A percentile compares a stretch with the other conserved stretches of the same genome.
These are phyloP conservation scores for Scortechinia acanthostroma DNA, from an alignment of 2,329 filamentous ascomycete species.

Conservation along the genomic window DNA sequence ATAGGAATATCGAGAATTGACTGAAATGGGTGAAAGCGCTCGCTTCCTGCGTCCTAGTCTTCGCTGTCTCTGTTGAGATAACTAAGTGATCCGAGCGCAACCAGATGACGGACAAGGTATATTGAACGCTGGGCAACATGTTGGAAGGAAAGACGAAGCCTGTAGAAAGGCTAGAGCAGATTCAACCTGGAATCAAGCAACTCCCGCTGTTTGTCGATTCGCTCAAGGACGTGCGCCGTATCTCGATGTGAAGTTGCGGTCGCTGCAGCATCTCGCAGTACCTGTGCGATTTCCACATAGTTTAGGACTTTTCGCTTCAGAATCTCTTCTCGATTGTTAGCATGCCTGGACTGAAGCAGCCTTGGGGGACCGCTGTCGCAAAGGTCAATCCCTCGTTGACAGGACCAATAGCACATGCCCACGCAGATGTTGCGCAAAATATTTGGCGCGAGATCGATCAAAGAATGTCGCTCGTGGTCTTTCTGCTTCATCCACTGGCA, in stretches of 20 bases:
- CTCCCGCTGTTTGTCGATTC: background rate
- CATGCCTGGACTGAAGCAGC: background rate
- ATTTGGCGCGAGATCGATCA: conserved; percentile 8
- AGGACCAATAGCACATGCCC: background rate
- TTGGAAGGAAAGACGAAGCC: too few relatives aligned
- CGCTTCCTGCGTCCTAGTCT: too few relatives aligned
- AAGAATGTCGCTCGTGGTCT: background rate
- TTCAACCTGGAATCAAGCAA: too few relatives aligned
- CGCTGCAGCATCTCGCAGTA: background rate
- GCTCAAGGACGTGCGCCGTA: background rate
- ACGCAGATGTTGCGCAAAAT: conserved; percentile 9
- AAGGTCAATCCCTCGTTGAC: background rate
- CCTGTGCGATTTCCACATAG: background rate
- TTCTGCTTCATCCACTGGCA: background rate
- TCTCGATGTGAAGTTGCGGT: background rate
- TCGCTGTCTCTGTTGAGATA: too few relatives aligned
- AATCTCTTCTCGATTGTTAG: background rate
- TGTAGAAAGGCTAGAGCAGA: too few relatives aligned
- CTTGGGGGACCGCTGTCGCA: background rate
- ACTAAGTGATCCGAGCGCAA: too few relatives aligned
- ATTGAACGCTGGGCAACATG: too few relatives aligned
- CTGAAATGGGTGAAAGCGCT: too few relatives aligned
- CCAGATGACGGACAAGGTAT: too few relatives aligned
- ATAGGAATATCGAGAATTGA: too few relatives aligned
- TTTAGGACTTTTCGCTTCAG: background rate